Percentiles rank a stretch among this genome's conserved stretches.
phyloP scores from a whole-genome alignment of 257 asterid species.

The Solanum bukasovii region DNA sequence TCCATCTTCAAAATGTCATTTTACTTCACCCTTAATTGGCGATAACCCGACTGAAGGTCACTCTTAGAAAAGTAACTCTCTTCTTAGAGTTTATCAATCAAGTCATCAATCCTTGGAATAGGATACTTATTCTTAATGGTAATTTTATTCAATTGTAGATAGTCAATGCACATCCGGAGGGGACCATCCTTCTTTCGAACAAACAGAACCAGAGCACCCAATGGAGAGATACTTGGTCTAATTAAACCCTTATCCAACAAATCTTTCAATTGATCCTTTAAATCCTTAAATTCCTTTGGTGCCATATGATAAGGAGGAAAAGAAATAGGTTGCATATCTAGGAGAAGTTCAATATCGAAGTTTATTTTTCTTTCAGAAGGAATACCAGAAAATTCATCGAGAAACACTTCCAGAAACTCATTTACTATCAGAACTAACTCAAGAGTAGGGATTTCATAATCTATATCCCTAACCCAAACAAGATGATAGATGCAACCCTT shows the following conservation, averaged over 20 bases:
- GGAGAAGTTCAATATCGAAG: not conserved
- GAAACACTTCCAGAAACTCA: not conserved
- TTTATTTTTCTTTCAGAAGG: not conserved
- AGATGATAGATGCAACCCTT: not conserved
- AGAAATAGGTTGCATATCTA: not conserved
- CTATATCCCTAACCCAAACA: not conserved
- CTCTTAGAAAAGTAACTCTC: not conserved
- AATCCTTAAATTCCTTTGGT: not conserved
- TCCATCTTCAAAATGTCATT: not conserved
- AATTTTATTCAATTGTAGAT: too few relatives aligned
- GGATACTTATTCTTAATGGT: too few relatives aligned
- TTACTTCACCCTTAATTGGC: not conserved
- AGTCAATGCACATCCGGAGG: not conserved
- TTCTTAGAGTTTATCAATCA: not conserved
- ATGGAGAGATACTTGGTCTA: not conserved
- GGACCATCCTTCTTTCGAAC: not conserved
- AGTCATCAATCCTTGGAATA: too few relatives aligned
- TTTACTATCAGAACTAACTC: not conserved
- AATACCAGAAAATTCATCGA: too few relatives aligned
- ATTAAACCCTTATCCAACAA: not conserved
- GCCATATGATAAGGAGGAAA: not conserved
- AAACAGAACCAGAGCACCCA: not conserved
- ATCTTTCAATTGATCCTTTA: too few relatives aligned
- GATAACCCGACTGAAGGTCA: not conserved
- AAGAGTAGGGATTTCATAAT: not conserved